Conservation (phyloP, 106 monocot genomes). For the Vanilla planifolia region DNA sequence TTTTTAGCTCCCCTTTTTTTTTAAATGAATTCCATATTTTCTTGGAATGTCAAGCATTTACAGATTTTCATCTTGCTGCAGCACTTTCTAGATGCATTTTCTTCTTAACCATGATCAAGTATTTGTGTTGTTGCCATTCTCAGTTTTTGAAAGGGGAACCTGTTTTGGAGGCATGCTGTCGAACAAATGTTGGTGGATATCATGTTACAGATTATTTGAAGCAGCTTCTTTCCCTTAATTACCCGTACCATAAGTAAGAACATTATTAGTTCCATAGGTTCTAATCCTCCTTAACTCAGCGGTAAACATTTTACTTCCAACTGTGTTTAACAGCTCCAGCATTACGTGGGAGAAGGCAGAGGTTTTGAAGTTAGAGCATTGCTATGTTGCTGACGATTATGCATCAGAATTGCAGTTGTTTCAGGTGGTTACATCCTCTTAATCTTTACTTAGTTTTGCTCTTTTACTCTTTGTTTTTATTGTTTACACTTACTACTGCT, state of each 20-base stretch:
- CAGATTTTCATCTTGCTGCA: not conserved
- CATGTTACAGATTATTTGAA: conserved; percentile 89
- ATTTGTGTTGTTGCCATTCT: conserved; percentile 2
- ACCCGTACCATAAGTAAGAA: conserved; percentile 77
- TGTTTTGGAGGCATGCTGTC: conserved; percentile 61
- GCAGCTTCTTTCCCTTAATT: conserved; percentile 93
- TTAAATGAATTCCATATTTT: not conserved
- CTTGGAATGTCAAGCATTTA: not conserved
- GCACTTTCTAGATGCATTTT: not conserved
- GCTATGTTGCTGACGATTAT: conserved; percentile 81
- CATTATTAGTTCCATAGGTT: not conserved
- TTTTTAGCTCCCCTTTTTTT: too few relatives aligned
- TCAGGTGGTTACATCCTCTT: conserved; percentile 43
- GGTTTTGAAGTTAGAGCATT: conserved; percentile 86
- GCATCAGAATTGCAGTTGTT: conserved; percentile 74
- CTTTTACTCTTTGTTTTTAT: not conserved
- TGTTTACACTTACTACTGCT: not conserved
- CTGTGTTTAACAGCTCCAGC: conserved; percentile 41
- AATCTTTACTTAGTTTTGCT: not conserved
- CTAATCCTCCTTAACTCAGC: not conserved
- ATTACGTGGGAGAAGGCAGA: conserved; percentile 94
- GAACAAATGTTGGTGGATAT: conserved; percentile 89
- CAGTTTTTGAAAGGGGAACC: conserved; percentile 87
- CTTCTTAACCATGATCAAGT: not conserved
- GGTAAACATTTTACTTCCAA: not conserved